These are phyloP conservation scores for Dryas alaskensis DNA, from an alignment of 306 rosid species.

Conservation along the genomic window DNA sequence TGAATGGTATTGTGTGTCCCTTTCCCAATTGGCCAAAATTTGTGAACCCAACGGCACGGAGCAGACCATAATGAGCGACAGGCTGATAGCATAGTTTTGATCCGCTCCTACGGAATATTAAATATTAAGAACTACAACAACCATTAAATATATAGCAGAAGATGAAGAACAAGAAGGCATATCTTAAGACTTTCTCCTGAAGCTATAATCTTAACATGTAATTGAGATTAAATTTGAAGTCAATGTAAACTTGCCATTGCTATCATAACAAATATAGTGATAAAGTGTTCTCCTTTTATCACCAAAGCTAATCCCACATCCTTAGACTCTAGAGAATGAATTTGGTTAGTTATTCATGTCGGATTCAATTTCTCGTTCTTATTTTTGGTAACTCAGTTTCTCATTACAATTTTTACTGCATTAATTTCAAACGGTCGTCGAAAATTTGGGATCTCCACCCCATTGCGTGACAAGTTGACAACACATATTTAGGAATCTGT, in stretches of 20 bases:
- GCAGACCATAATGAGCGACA: background rate
- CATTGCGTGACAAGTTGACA: background rate
- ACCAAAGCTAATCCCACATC: too few relatives aligned
- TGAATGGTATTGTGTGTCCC: background rate
- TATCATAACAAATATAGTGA: too few relatives aligned
- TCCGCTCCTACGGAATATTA: background rate
- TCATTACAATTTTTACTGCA: too few relatives aligned
- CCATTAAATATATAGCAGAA: background rate
- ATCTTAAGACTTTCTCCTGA: too few relatives aligned
- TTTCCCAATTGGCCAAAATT: background rate
- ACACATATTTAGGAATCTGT: background rate
- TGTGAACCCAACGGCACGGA: background rate
- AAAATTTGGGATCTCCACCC: slow-evolving; percentile 3
- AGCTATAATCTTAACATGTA: too few relatives aligned
- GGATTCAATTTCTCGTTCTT: too few relatives aligned
- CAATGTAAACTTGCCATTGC: too few relatives aligned
- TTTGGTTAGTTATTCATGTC: too few relatives aligned
- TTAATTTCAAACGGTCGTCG: background rate
- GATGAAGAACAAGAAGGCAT: background rate
- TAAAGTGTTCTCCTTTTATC: too few relatives aligned
- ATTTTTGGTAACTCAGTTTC: too few relatives aligned
- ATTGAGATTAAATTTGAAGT: too few relatives aligned
- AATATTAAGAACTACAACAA: background rate
- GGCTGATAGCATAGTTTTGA: background rate
- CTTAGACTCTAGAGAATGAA: too few relatives aligned